Conservation (phyloP, 2,329 filamentous ascomycete genomes). For the Colletotrichum plurivorum region DNA sequence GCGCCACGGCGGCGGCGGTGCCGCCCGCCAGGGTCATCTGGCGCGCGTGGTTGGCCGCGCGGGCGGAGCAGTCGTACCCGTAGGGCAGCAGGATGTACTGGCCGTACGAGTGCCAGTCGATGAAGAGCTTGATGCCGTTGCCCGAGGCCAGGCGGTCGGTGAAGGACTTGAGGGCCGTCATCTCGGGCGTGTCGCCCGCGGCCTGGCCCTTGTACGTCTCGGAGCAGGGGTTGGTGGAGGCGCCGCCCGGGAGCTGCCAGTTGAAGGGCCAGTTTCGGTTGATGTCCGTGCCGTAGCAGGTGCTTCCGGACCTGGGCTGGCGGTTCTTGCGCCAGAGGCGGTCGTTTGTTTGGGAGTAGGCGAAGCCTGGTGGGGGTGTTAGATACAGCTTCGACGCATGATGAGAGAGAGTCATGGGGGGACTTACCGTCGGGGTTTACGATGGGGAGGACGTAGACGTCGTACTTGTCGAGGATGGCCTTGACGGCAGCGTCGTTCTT, state of each 20-base stretch:
- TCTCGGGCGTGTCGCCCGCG: conserved; percentile 66
- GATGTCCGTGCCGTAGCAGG: conserved; percentile 67
- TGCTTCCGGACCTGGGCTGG: conserved; percentile 53
- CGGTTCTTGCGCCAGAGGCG: conserved; percentile 76
- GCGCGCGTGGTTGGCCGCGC: conserved; percentile 55
- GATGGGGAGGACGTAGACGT: conserved; percentile 76
- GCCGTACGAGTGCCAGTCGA: conserved; percentile 64
- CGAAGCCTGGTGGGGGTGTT: conserved; percentile 61
- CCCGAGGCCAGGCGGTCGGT: conserved; percentile 45
- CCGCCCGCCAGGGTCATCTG: conserved; percentile 54
- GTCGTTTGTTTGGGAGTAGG: conserved; percentile 69
- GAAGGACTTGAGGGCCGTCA: conserved; percentile 58
- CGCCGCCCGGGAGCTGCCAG: conserved; percentile 65
- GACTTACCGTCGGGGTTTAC: conserved; percentile 71
- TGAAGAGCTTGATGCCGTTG: conserved; percentile 59
- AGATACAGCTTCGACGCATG: not conserved
- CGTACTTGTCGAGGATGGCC: conserved; percentile 70
- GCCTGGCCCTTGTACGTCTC: conserved; percentile 62
- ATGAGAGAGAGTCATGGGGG: no score
- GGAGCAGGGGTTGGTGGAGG: conserved; percentile 65
- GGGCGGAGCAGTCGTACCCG: conserved; percentile 59
- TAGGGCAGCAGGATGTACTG: conserved; percentile 61
- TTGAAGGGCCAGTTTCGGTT: conserved; percentile 72
- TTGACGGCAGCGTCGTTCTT: conserved; percentile 53
- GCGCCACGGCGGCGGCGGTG: conserved; percentile 48